Percentiles rank a stretch among this genome's conserved stretches.
Conservation (phyloP, 768 basidiomycete species). For the Termitomyces eurrhizus region DNA sequence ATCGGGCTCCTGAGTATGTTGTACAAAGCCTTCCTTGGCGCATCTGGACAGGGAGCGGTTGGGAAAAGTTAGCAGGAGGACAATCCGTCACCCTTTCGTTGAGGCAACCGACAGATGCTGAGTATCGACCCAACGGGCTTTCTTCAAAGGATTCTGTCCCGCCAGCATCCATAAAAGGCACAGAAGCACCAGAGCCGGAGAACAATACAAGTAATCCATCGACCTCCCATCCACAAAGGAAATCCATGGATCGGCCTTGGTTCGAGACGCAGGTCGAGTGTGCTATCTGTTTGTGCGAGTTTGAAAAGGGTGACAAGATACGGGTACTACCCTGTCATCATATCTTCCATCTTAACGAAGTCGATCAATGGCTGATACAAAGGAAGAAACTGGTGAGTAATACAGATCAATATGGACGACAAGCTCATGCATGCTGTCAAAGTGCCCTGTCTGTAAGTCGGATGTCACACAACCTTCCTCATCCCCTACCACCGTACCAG, state of each 20-base stretch:
- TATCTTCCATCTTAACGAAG: conserved; percentile 89
- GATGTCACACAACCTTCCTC: conserved; percentile 72
- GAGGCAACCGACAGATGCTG: conserved; percentile 26
- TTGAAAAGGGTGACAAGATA: conserved; percentile 83
- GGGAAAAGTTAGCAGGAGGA: conserved; percentile 68
- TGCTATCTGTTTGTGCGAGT: conserved; percentile 88
- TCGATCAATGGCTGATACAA: conserved; percentile 90
- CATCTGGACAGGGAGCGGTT: conserved; percentile 76
- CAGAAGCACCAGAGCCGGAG: conserved; percentile 18
- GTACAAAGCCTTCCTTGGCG: conserved; percentile 79
- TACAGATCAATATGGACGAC: neutral
- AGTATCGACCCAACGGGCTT: conserved; percentile 11
- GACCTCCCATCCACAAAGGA: conserved; percentile 30
- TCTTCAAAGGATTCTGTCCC: too few relatives aligned
- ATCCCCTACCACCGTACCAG: conserved; percentile 3
- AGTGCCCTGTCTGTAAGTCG: conserved; percentile 93
- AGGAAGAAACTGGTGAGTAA: conserved; percentile 84
- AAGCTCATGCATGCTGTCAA: neutral
- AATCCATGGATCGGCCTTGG: conserved; percentile 53
- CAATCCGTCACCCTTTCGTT: conserved; percentile 25
- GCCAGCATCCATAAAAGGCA: conserved; percentile 1
- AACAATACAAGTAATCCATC: conserved; percentile 30
- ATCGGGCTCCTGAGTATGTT: conserved; percentile 78
- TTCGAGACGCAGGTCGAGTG: conserved; percentile 84
- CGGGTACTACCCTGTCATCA: conserved; percentile 93